These are phyloP conservation scores for Purshia tridentata DNA, from an alignment of 306 rosid species.

Conservation along the genomic window DNA sequence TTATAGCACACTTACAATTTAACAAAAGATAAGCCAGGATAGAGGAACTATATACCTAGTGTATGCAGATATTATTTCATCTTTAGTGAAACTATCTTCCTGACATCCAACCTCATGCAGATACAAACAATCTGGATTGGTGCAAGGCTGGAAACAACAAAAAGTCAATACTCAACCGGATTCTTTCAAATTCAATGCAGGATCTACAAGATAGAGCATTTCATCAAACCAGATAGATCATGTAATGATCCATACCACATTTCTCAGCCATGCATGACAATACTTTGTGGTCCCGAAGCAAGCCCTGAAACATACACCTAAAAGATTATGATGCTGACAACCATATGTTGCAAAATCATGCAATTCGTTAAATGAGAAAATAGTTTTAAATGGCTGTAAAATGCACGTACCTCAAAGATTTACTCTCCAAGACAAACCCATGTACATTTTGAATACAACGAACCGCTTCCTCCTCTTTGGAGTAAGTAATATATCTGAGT, in stretches of 20 bases:
- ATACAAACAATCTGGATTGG: constrained; percentile 94
- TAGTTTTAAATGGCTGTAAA: not conserved
- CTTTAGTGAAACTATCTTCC: constrained; percentile 95
- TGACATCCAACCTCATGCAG: constrained; percentile 91
- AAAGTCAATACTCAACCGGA: constrained; percentile 12
- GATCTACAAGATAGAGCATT: not conserved
- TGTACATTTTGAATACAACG: constrained; percentile 99
- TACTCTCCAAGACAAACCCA: constrained; percentile 94
- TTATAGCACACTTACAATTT: not conserved
- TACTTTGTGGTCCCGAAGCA: constrained; percentile 99
- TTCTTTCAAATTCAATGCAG: constrained; percentile 14
- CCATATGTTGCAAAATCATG: not conserved
- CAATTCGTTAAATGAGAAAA: not conserved
- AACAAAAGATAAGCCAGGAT: not conserved
- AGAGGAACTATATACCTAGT: constrained; percentile 52
- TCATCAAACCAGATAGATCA: not conserved
- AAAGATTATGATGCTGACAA: not conserved
- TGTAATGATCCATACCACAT: constrained; percentile 61
- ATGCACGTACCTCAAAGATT: constrained; percentile 63
- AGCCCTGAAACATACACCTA: constrained; percentile 56
- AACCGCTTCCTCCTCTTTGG: constrained; percentile 93
- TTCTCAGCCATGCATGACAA: constrained; percentile 99
- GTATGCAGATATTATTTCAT: constrained; percentile 86
- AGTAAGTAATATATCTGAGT: constrained; percentile 95
- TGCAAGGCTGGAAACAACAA: constrained; percentile 76